Evolutionary conservation across 768 basidiomycete species (phyloP), one percentile per base, ranked within the genome.

Genomic region (Galerina sulciceps): DNA sequence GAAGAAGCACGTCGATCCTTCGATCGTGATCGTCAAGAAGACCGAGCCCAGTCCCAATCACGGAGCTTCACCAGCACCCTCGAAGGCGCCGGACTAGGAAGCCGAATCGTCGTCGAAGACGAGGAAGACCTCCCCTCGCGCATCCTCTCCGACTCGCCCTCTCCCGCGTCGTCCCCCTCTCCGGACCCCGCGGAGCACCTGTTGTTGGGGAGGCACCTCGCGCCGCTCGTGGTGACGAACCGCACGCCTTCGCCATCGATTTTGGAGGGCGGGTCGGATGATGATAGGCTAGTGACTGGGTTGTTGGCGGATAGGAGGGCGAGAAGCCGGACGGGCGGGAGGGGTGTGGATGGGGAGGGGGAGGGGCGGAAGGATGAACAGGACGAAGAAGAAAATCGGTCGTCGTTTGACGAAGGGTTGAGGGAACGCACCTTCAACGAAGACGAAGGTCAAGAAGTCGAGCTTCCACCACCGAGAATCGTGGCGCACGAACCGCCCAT

Each of bases 81-180:
- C 23, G 59, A 57, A 11, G 58, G 51, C 10, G 62, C 48, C 13
- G 71, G 63, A 47, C 60, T 61, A 49, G 76, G 65, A 43, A 68
- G 67, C 41, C 65, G 75, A 17, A 78, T 83, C 51, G 78, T 81
- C 0, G 71, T 82, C 6, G 80, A 81, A 18, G 81, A 83, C 47
- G 78, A 80, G 11, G 80, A 82, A 54, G 75, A 79, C 53, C 63
- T 72, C 49, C 69, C 71, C 26, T 70, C 70, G 9, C 61, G 63
- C 54, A 64, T 75, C 15, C 38, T 51, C 52, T 59, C 62, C 35
- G 55, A 35, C 20, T 53, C 63, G 36, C 34, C 10, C 1, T 50
- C 36, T 4, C n/a, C 11, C 22, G 46, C 62, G 2, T 62, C 64
- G 18, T 68, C 66, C n/a, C 63, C 43, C 8, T 66, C 61, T 6